phyloP scores from a whole-genome alignment of 768 basidiomycete genomes.

The Favolaschia claudopus region DNA sequence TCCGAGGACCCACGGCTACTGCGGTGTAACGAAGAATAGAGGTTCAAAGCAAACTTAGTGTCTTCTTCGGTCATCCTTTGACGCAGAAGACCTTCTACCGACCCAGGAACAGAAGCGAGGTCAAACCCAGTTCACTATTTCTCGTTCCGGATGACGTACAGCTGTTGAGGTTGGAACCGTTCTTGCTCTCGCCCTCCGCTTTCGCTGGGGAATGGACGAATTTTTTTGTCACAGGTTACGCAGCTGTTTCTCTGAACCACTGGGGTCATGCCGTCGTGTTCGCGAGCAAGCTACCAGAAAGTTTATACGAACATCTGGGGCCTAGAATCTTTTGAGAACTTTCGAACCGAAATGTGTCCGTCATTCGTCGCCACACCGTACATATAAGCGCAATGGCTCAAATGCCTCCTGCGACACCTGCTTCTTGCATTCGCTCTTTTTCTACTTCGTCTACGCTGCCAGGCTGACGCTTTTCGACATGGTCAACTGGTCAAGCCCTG shows the following conservation, averaged over 20 bases:
- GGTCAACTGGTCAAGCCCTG: conserved; percentile 59
- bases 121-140: conserved; percentile 2
- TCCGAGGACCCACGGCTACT: neutral
- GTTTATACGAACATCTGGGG: neutral
- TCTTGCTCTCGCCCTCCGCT: neutral
- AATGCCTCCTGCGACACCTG: neutral
- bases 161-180: neutral
- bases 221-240: too few species aligned
- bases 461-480: conserved; percentile 36
- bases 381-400: too few species aligned
- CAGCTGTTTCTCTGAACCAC: too few species aligned
- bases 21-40: neutral
- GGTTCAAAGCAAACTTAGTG: neutral
- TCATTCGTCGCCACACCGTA: conserved; percentile 23
- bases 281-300: too few species aligned
- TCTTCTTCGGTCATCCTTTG: conserved; percentile 9
- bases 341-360: conserved; percentile 19
- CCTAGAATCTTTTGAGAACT: conserved; percentile 7
- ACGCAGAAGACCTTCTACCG: conserved; percentile 10
- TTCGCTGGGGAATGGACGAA: too few species aligned
- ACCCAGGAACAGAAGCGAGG: conserved; percentile 14
- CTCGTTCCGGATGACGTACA: conserved; percentile 22
- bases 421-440: neutral
- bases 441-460: neutral
- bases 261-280: too few species aligned